Evolutionary conservation across 768 basidiomycete genomes (phyloP).

Genomic region (Cyclocybe aegerita): DNA sequence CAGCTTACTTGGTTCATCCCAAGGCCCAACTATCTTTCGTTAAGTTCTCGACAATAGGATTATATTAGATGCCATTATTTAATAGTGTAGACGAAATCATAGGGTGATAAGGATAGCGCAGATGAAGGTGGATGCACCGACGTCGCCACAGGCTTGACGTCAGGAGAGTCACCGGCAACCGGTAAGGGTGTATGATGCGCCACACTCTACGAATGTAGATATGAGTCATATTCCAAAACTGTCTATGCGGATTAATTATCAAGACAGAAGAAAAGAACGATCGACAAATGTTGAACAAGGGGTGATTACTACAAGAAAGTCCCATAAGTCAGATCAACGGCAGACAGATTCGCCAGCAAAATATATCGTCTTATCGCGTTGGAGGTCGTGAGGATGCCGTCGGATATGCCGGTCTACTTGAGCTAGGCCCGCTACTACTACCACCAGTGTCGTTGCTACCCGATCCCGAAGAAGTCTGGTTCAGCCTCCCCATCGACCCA

Average conservation of each 20-base stretch:
- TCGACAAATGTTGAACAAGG: background rate
- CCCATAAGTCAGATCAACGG: conserved; percentile 4
- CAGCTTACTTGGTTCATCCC: too few relatives aligned
- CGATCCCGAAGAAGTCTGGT: conserved; percentile 19
- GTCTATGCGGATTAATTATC: too few relatives aligned
- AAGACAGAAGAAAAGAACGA: too few relatives aligned
- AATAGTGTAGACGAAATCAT: conserved; percentile 11
- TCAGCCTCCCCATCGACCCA: conserved; percentile 31
- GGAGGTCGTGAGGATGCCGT: conserved; percentile 27
- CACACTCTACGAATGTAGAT: too few relatives aligned
- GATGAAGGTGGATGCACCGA: too few relatives aligned
- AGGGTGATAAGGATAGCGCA: conserved; percentile 4
- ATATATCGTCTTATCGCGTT: conserved; percentile 21
- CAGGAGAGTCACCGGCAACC: too few relatives aligned
- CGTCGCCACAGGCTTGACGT: too few relatives aligned
- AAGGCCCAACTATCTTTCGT: too few relatives aligned
- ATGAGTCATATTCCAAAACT: too few relatives aligned
- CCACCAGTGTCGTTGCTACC: conserved; percentile 5
- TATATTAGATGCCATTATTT: too few relatives aligned
- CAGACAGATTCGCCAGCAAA: conserved; percentile 3
- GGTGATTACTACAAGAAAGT: conserved; percentile 5
- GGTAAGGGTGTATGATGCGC: too few relatives aligned
- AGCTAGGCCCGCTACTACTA: conserved; percentile 4
- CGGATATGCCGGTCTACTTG: conserved; percentile 12
- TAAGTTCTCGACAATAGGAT: too few relatives aligned